A percentile compares a stretch with the other conserved stretches of the same genome.
These are phyloP conservation scores for Xylaria bambusicola DNA, from an alignment of 495 filamentous ascomycete species.

Conservation along the genomic window DNA sequence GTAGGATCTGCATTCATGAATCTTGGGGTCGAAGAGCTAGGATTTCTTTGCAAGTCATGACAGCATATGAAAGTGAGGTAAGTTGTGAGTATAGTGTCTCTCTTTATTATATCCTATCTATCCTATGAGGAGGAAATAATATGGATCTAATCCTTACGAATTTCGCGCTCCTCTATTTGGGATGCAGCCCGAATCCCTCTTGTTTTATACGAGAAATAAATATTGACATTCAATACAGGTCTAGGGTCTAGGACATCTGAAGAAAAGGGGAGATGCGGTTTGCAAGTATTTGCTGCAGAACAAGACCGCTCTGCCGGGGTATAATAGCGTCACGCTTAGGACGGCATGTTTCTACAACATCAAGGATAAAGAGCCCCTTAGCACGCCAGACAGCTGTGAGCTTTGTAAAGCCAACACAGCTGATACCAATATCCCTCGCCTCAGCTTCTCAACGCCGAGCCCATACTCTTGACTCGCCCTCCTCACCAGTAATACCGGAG, in stretches of 20 bases:
- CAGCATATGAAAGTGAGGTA: slow-evolving; percentile 8
- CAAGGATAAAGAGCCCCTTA: neutral
- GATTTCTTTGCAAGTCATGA: neutral
- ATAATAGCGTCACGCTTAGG: neutral
- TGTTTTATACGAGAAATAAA: neutral
- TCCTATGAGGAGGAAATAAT: neutral
- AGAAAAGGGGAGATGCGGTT: slow-evolving; percentile 2
- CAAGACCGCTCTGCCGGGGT: slow-evolving; percentile 3
- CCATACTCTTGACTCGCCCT: slow-evolving; percentile 29
- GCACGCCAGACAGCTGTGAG: slow-evolving; percentile 18
- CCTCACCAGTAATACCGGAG: slow-evolving; percentile 19
- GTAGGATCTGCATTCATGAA: no score
- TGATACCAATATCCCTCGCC: slow-evolving; percentile 17
- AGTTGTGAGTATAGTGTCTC: slow-evolving; percentile 2
- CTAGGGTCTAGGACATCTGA: neutral
- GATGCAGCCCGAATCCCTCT: no score
- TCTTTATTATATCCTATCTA: neutral
- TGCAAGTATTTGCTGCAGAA: slow-evolving; percentile 2
- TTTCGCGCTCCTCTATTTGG: no score
- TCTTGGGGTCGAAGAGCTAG: neutral
- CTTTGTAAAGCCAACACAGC: slow-evolving; percentile 26
- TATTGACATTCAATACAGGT: neutral
- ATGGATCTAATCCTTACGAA: no score
- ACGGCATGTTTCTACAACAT: slow-evolving; percentile 2
- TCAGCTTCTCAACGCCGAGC: slow-evolving; percentile 14